Percentiles rank a stretch among this genome's conserved stretches.
Evolutionary conservation across 2,329 filamentous ascomycete genomes (phyloP).

Genomic region (Alternaria panax): DNA sequence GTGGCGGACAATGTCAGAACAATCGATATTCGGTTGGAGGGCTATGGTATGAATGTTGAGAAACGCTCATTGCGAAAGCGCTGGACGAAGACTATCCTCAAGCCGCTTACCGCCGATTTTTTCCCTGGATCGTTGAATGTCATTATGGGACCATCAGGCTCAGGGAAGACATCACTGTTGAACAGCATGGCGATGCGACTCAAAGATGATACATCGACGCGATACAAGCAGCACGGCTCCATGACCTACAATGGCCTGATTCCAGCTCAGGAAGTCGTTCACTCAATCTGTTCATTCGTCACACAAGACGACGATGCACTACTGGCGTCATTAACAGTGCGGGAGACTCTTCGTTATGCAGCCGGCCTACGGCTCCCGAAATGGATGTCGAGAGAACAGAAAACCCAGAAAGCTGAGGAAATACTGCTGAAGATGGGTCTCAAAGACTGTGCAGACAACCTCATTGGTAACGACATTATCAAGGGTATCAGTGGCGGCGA

Average conservation of each 20-base stretch:
- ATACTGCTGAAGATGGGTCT: constrained; percentile 77
- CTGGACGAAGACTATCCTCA: constrained; percentile 63
- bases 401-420: constrained; percentile 72
- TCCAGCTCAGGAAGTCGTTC: constrained; percentile 72
- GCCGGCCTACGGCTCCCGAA: constrained; percentile 74
- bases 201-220: constrained; percentile 66
- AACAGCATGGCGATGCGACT: constrained; percentile 76
- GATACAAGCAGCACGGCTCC: constrained; percentile 67
- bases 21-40: constrained; percentile 70
- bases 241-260: constrained; percentile 74
- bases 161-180: constrained; percentile 76
- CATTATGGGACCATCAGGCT: constrained; percentile 82
- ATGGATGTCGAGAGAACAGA: constrained; percentile 74
- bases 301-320: constrained; percentile 81
- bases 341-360: constrained; percentile 73
- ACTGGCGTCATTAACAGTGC: constrained; percentile 75
- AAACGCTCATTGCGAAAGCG: constrained; percentile 65
- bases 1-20: constrained; percentile 64
- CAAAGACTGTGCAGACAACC: constrained; percentile 78
- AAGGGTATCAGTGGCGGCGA: constrained; percentile 84
- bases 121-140: constrained; percentile 73
- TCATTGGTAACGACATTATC: constrained; percentile 74
- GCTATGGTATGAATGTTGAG: constrained; percentile 69
- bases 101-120: constrained; percentile 72
- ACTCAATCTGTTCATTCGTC: constrained; percentile 77